Evolutionary conservation across 148 eudicot genomes (phyloP).

Genomic region (Cornus controversa): DNA sequence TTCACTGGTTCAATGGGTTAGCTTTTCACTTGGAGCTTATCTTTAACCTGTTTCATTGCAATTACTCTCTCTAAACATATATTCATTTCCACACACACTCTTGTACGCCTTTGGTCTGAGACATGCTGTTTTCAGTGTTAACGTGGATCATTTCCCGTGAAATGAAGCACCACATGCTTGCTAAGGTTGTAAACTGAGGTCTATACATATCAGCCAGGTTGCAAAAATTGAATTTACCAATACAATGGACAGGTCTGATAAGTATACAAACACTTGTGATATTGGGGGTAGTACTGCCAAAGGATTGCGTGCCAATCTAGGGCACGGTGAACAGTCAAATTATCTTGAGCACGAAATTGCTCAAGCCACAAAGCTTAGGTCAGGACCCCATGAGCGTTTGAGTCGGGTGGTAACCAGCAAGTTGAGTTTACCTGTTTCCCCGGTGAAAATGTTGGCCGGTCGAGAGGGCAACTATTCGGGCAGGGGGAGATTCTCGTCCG

Average conservation of each 20-base stretch:
- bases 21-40: background rate
- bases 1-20: background rate
- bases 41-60: background rate
- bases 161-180: background rate
- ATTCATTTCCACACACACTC: background rate
- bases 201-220: background rate
- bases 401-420: constrained; percentile 28
- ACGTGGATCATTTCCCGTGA: background rate
- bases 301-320: constrained; percentile 20
- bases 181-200: constrained; percentile 3
- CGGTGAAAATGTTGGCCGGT: constrained; percentile 57
- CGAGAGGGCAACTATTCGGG: constrained; percentile 61
- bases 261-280: constrained; percentile 11
- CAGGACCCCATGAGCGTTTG: constrained; percentile 41
- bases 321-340: constrained; percentile 1
- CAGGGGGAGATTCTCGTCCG: constrained; percentile 50
- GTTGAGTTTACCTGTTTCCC: constrained; percentile 35
- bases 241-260: constrained; percentile 41
- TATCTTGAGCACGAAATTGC: constrained; percentile 52
- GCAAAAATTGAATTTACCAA: background rate
- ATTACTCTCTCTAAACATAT: background rate
- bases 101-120: background rate
- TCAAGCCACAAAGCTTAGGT: constrained; percentile 54
- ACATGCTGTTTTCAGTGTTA: constrained; percentile 6
- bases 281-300: constrained; percentile 14